Base-by-base conservation (phyloP, 306 rosid species). In the Ammopiptanthus mongolicus region DNA sequence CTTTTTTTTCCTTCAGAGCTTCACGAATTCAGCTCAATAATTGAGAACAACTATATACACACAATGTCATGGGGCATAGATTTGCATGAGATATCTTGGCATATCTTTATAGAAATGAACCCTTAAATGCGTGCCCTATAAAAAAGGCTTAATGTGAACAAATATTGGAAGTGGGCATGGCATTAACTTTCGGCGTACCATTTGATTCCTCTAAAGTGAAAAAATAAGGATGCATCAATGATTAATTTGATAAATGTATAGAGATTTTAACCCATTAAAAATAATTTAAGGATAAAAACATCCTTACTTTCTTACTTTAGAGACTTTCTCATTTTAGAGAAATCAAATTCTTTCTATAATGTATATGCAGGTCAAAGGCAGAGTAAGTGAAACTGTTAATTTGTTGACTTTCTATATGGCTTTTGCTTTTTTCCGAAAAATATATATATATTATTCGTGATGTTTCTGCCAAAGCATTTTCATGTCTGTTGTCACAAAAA, bases 391-490 rank as follows among this genome's bases (percentile, higher is more conserved):
- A 46, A 69, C 78, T 76, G 73, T 81, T 65, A 52, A 69, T 31
- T 57, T 74, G 71, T 88, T 83, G 84, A 78, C 86, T 87, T 75
- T 74, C 6, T n/a, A 6, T 9, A 9, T 50, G 11, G 5, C 2
- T 39, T 63, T 10, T 13, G 0, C 28, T 12, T 29, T 10, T 51
- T 50, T 31, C 48, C 53, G 46, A 28, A n/a, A 36, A 13, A 28
- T 50, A 61, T n/a, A n/a, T n/a, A n/a, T n/a, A n/a, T n/a, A 48
- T n/a, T 36, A 75, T 2, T 75, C 4, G 51, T 25, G 52, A 21
- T 65, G 74, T 65, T 78, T 82, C 65, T 50, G 71, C 52, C 71
- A 71, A 81, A 80, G 70, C 75, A 81, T 74, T 29, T 83, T 29
- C 76, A 67, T 77, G 73, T 80, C 58, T 51, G 41, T 60, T n/a